phyloP scores from a whole-genome alignment of 306 rosid species.

The Oxytropis ochrocephala region DNA sequence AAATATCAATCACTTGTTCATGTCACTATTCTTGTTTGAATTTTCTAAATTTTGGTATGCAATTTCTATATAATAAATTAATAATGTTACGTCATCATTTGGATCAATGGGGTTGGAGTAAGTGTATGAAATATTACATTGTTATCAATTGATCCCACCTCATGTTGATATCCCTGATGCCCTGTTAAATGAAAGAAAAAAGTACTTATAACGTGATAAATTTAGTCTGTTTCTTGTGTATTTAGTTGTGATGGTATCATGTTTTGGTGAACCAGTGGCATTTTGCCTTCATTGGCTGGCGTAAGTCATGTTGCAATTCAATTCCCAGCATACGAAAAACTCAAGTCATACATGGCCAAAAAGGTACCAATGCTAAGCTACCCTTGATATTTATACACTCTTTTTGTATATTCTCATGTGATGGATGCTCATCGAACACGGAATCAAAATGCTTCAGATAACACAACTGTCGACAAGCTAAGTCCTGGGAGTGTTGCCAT shows the following conservation, averaged over 20 bases:
- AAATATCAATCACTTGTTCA: background rate
- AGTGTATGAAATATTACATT: background rate
- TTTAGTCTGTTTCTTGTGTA: background rate
- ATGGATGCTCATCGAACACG: conserved; percentile 17
- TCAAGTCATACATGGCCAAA: conserved; percentile 66
- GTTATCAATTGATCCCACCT: background rate
- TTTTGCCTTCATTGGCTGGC: conserved; percentile 85
- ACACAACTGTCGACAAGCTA: conserved; percentile 67
- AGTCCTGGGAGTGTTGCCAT: conserved; percentile 61
- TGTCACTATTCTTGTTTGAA: background rate
- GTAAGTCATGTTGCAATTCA: conserved; percentile 97
- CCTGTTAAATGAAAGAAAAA: background rate
- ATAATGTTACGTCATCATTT: background rate
- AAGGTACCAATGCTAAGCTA: conserved; percentile 35
- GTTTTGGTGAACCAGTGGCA: conserved; percentile 64
- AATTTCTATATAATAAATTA: background rate
- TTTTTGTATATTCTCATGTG: background rate
- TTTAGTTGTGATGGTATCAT: conserved; percentile 12
- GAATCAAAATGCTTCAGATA: conserved; percentile 41
- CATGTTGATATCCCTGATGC: background rate
- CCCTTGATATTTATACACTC: background rate
- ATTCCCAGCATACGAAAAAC: conserved; percentile 81
- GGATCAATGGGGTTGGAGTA: background rate
- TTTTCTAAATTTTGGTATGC: background rate
- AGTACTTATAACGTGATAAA: background rate